Base-by-base conservation (phyloP, 1,284 basidiomycete species). In the Sporisorium scitamineum region DNA sequence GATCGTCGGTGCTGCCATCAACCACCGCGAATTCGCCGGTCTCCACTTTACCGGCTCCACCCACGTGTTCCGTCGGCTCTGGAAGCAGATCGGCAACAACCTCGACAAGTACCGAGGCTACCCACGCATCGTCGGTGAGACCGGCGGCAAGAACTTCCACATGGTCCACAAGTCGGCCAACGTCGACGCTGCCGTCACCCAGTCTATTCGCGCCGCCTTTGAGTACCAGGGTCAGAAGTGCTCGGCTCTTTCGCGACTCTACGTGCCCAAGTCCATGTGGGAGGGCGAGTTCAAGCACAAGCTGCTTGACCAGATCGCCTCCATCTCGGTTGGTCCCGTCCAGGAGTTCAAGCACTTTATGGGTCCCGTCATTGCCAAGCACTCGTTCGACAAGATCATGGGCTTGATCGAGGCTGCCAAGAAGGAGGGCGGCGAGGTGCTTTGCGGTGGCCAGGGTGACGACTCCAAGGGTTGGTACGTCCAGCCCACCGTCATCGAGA, bases 171-270 rank as follows among this genome's bases (percentile, higher is more conserved):
- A 90, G 60, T 92, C 91, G 16, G 95, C 95, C 55, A 93, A 97
- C 81, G 88, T 96, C 64, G 89, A 89, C 85, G 94, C 94, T 72
- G 94, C 95, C 34, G 96, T 94, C 56, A 84, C 93, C 56, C 96
- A 99, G 88, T 91, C 90, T 60, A 90, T 99, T 79, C 90, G 96
- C 65, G 93, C 89, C 24, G 95, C 92, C 0, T 99, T 97, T 86
- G 96, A 99, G 87, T 99, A 98, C 87, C 94, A 95, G 88, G 95
- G 94, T 52, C 97, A 99, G 86, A 99, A 99, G 87, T 99, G 96
- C 87, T 96, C 94, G 34, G 96, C 97, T 5, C 89, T 97, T 31
- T 95, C 94, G 6, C 90, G 96, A 54, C 86, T 94, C 44, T 99
- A 99, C 87, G 93, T 99, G 16, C 91, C 97, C 45, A 88, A 90